Percentiles rank a stretch among this genome's conserved stretches.
phyloP scores from a whole-genome alignment of 495 filamentous ascomycete species.

The Penicillium paradoxum region DNA sequence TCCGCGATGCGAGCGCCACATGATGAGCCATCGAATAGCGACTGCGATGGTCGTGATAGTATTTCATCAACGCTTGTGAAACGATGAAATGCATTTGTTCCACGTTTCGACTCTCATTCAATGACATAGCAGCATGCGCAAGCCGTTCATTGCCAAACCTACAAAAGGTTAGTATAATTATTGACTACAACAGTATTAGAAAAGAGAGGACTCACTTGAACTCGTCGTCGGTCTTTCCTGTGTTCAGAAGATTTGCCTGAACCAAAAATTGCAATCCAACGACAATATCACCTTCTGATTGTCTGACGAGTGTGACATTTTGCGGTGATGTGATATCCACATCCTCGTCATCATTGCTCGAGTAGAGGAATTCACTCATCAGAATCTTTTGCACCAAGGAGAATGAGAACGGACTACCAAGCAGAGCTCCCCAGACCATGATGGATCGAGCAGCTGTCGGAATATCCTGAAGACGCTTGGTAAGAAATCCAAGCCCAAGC shows the following conservation, averaged over 20 bases:
- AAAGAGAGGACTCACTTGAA: conserved; percentile 38
- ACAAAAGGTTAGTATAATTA: neutral
- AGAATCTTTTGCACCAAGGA: conserved; percentile 72
- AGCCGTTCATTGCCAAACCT: conserved; percentile 83
- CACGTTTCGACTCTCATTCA: conserved; percentile 61
- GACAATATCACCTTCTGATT: conserved; percentile 52
- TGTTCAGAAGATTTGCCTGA: conserved; percentile 68
- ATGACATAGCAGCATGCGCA: conserved; percentile 62
- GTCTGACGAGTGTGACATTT: conserved; percentile 29
- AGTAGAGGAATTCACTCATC: conserved; percentile 59
- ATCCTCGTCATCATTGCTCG: conserved; percentile 31
- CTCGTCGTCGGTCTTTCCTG: conserved; percentile 71
- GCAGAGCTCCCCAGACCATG: conserved; percentile 76
- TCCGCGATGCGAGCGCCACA: conserved; percentile 64
- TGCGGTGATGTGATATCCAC: conserved; percentile 32
- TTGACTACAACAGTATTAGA: neutral
- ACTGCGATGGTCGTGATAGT: conserved; percentile 53
- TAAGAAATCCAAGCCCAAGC: conserved; percentile 75
- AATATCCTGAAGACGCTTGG: conserved; percentile 68
- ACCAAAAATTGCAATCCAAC: conserved; percentile 74
- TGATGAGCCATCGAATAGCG: conserved; percentile 71
- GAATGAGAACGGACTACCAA: conserved; percentile 78
- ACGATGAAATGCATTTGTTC: conserved; percentile 85
- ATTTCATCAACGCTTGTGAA: conserved; percentile 69
- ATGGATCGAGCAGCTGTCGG: conserved; percentile 68